Evolutionary conservation across 495 filamentous ascomycete species (phyloP).

Genomic region (Trichoderma erinaceum): DNA sequence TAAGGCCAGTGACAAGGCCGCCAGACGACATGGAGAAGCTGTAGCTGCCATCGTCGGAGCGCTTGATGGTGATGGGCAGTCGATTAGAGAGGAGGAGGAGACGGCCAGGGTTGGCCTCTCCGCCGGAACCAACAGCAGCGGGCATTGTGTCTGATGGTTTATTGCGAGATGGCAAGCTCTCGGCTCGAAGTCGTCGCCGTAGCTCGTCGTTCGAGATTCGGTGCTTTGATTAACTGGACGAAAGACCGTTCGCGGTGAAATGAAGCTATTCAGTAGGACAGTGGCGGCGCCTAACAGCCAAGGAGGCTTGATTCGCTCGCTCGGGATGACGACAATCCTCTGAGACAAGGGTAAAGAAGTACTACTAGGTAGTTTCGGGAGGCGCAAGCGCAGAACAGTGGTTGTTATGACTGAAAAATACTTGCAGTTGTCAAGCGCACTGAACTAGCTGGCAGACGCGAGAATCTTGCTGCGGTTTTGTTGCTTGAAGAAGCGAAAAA

Average conservation of each 20-base stretch:
- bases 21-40: slow-evolving; percentile 92
- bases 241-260: background rate
- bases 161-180: no score
- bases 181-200: background rate
- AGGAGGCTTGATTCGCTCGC: background rate
- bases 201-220: background rate
- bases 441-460: background rate
- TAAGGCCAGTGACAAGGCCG: slow-evolving; percentile 84
- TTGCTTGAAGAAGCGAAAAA: background rate
- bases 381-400: background rate
- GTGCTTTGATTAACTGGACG: background rate
- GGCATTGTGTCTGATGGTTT: slow-evolving; percentile 26
- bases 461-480: background rate
- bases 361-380: background rate
- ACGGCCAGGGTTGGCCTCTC: slow-evolving; percentile 28
- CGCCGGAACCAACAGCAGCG: slow-evolving; percentile 18
- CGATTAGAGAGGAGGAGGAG: slow-evolving; percentile 90
- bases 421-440: background rate
- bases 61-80: slow-evolving; percentile 90
- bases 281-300: background rate
- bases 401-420: background rate
- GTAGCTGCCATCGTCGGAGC: slow-evolving; percentile 71
- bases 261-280: background rate
- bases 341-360: background rate
- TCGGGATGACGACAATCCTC: slow-evolving; percentile 12